Evolutionary conservation across 2,329 filamentous ascomycete species (phyloP).

Genomic region (Penicillium griseofulvum): DNA sequence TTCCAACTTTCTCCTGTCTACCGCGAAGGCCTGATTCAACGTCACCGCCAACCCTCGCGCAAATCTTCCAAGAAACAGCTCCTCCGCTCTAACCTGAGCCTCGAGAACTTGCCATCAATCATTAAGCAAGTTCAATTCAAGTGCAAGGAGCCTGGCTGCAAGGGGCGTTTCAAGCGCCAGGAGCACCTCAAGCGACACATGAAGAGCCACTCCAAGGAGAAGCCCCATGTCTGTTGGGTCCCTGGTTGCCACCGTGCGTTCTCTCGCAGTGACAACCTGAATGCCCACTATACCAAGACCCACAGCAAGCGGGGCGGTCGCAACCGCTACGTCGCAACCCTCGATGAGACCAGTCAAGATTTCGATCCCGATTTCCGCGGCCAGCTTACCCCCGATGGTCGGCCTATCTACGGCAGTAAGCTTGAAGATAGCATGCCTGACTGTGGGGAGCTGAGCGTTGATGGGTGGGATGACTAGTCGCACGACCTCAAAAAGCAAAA

Average conservation of each 20-base stretch:
- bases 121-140: slow-evolving; percentile 44
- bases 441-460: slow-evolving; percentile 33
- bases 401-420: slow-evolving; percentile 39
- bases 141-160: slow-evolving; percentile 45
- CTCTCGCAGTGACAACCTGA: slow-evolving; percentile 47
- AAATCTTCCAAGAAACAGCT: slow-evolving; percentile 37
- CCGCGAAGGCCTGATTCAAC: slow-evolving; percentile 29
- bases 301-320: slow-evolving; percentile 48
- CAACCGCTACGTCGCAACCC: slow-evolving; percentile 47
- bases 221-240: slow-evolving; percentile 46
- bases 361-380: slow-evolving; percentile 47
- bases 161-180: slow-evolving; percentile 48
- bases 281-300: slow-evolving; percentile 47
- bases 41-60: slow-evolving; percentile 34
- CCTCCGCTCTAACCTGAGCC: slow-evolving; percentile 28
- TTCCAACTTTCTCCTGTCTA: slow-evolving; percentile 36
- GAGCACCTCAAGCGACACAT: slow-evolving; percentile 52
- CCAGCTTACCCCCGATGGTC: slow-evolving; percentile 43
- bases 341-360: slow-evolving; percentile 43
- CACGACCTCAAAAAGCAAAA: slow-evolving; percentile 8
- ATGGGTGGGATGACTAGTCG: slow-evolving; percentile 35
- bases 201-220: slow-evolving; percentile 48
- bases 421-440: slow-evolving; percentile 36
- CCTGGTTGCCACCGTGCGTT: slow-evolving; percentile 44
- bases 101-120: slow-evolving; percentile 39